Evolutionary conservation across 2,329 filamentous ascomycete species (phyloP), one percentile per base, ranked within the genome.

Genomic region (Ceratocystis ficicola): DNA sequence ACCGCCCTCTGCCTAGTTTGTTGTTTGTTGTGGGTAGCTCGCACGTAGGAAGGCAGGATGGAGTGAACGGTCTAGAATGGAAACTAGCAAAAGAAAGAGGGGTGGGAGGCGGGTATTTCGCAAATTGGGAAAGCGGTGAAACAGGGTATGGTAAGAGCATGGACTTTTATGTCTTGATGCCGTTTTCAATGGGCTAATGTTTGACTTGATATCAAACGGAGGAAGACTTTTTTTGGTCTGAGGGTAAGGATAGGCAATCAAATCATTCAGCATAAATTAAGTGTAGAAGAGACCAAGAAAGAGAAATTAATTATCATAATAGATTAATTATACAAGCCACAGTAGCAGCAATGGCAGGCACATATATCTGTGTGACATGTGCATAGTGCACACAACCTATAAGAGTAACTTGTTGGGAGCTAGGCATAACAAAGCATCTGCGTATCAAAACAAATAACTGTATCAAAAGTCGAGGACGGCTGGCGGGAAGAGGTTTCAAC

Each of bases 71-170:
- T 63, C 59, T 60, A 28, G 66, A 55, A 60, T 60, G 62, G 57
- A 65, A 65, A 59, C 66, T 59, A 67, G 30, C 6, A 32, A 32
- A 32, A 6, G 25, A 63, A 63, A 57, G 63, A 65, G 59, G 63
- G 64, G 61, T 50, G 48, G 22, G 48, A 52, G 22, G 52, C 52
- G 52, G 52, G 52, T 57, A 57, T 57, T 52, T n/a, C 4, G 55
- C 65, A 10, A 41, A 59, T 59, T 17, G 10, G 60, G 66, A 63
- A 67, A 63, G 66, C 66, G 66, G 66, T 67, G 52, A 57, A 57
- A 22, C 8, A 15, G 15, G 52, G 25, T 32, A 57, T 57, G 52
- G 48, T 25, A 25, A 52, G 20, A 52, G 48, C 48, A 52, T 50
- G 46, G 17, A 50, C 46, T 20, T 50, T 50, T 3, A 36, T 52